A percentile compares a stretch with the other conserved stretches of the same genome.
These are phyloP conservation scores for Annulohypoxylon maeteangense DNA, from an alignment of 495 filamentous ascomycete genomes.

Conservation along the genomic window DNA sequence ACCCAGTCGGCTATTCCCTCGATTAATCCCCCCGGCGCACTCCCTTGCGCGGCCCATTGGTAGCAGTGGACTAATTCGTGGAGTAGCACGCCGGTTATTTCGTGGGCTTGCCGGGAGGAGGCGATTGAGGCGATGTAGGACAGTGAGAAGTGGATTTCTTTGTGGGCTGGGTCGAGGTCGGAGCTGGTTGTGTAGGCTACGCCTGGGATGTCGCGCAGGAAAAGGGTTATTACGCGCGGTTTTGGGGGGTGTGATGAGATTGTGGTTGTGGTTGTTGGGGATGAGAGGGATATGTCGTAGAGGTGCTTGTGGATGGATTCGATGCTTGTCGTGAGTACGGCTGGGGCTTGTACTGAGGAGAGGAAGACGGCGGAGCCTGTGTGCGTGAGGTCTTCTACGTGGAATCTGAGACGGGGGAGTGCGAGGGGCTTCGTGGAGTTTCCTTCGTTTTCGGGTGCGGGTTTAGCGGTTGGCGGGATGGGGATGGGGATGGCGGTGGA, in stretches of 20 bases:
- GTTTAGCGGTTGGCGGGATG: neutral
- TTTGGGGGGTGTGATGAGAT: conserved; percentile 60
- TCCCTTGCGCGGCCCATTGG: conserved; percentile 76
- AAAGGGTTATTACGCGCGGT: conserved; percentile 84
- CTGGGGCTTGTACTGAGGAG: conserved; percentile 63
- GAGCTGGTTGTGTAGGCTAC: conserved; percentile 90
- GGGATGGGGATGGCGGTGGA: conserved; percentile 35
- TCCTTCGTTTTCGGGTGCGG: neutral
- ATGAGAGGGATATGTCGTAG: conserved; percentile 51
- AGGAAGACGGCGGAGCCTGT: conserved; percentile 72
- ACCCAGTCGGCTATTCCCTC: conserved; percentile 98
- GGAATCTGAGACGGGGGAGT: conserved; percentile 74
- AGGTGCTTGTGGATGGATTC: conserved; percentile 60
- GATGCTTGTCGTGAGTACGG: conserved; percentile 70
- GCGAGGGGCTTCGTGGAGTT: conserved; percentile 10
- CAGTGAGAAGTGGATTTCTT: conserved; percentile 91
- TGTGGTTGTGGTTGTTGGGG: conserved; percentile 63
- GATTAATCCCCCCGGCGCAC: conserved; percentile 80
- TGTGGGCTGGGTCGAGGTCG: conserved; percentile 87
- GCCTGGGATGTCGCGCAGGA: conserved; percentile 80
- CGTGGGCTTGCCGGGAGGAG: conserved; percentile 57
- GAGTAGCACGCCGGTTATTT: conserved; percentile 84
- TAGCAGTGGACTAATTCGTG: conserved; percentile 98
- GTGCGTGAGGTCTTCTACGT: conserved; percentile 75
- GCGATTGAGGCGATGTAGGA: conserved; percentile 70